Evolutionary conservation across 257 asterid species (phyloP).

Genomic region (Phtheirospermum japonicum): DNA sequence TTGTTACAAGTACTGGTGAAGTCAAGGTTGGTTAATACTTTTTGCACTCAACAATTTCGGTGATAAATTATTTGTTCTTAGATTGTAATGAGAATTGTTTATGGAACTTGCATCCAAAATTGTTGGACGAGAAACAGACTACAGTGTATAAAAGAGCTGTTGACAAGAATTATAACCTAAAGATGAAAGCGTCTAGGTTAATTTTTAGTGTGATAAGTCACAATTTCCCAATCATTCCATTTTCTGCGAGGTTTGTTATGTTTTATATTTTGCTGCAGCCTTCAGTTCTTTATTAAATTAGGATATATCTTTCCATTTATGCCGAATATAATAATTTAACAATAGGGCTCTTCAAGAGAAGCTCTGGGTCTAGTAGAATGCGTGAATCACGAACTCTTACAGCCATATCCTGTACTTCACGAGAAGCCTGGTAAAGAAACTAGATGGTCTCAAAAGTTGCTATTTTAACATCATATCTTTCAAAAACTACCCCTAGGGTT

Average conservation of each 20-base stretch:
- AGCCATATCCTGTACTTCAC: too few relatives aligned
- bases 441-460: too few relatives aligned
- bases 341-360: slow-evolving; percentile 95
- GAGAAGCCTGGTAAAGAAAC: too few relatives aligned
- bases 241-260: slow-evolving; percentile 61
- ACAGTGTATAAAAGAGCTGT: too few relatives aligned
- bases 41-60: not conserved
- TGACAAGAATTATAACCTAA: slow-evolving; percentile 75
- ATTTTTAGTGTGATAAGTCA: slow-evolving; percentile 88
- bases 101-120: slow-evolving; percentile 52
- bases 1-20: slow-evolving; percentile 92
- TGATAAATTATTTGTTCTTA: not conserved
- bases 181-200: slow-evolving; percentile 92
- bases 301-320: not conserved
- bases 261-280: too few relatives aligned
- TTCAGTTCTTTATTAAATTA: too few relatives aligned
- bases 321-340: not conserved
- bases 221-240: slow-evolving; percentile 86
- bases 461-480: too few relatives aligned
- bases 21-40: slow-evolving; percentile 93
- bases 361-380: slow-evolving; percentile 88
- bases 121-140: too few relatives aligned
- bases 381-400: slow-evolving; percentile 78
- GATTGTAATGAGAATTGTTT: not conserved
- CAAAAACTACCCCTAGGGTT: too few relatives aligned